A percentile compares a stretch with the other conserved stretches of the same genome.
Conservation (phyloP, 1,139 yeast species). For the Maudiozyma humilis region DNA sequence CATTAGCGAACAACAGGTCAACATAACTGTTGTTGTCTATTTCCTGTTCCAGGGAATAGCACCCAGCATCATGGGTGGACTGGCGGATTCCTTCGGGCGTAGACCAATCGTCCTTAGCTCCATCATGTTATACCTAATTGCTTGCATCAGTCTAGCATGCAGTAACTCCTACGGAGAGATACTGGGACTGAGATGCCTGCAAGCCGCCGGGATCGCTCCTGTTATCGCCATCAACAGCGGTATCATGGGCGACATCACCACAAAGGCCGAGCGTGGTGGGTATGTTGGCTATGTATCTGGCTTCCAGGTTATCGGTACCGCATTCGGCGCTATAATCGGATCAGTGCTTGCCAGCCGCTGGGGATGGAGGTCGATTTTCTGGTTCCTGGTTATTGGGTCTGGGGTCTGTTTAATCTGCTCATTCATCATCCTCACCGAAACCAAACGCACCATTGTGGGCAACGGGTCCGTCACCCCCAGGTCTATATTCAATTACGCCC, state of each 20-base stretch:
- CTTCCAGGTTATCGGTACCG: constrained; percentile 60
- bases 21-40: constrained; percentile 64
- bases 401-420: constrained; percentile 37
- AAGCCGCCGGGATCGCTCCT: constrained; percentile 65
- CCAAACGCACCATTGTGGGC: constrained; percentile 59
- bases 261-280: constrained; percentile 54
- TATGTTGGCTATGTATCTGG: constrained; percentile 57
- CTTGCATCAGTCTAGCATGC: constrained; percentile 54
- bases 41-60: constrained; percentile 61
- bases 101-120: constrained; percentile 54
- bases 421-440: constrained; percentile 54
- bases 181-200: constrained; percentile 53
- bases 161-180: constrained; percentile 39
- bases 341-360: constrained; percentile 51
- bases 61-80: constrained; percentile 53
- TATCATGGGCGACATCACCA: constrained; percentile 58
- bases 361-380: constrained; percentile 71
- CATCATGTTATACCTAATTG: constrained; percentile 43
- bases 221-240: constrained; percentile 61
- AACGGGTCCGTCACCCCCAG: constrained; percentile 50
- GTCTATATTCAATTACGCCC: constrained; percentile 36
- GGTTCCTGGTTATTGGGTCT: constrained; percentile 59
- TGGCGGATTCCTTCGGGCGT: constrained; percentile 63
- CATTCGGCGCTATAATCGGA: constrained; percentile 73
- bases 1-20: constrained; percentile 47